A percentile compares a stretch with the other conserved stretches of the same genome.
Conservation (phyloP, 345 rosid species). For the Aurinia saxatilis region DNA sequence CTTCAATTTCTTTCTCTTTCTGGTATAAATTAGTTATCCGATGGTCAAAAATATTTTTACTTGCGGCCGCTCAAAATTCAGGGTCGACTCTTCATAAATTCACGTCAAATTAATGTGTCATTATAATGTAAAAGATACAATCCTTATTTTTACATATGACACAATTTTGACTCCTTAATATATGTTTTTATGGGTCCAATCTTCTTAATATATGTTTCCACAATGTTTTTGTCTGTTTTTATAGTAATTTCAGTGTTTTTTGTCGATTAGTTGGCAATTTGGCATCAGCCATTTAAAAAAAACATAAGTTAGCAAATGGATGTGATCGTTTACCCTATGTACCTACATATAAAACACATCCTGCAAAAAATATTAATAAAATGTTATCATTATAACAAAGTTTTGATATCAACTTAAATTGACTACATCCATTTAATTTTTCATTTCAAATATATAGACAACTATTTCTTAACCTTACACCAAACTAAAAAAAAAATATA, state of each 20-base stretch:
- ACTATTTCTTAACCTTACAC: slow-evolving; percentile 15
- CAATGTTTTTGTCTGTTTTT: background rate
- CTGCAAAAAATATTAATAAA: background rate
- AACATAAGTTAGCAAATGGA: slow-evolving; percentile 15
- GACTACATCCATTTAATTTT: slow-evolving; percentile 22
- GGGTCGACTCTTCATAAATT: too few relatives aligned
- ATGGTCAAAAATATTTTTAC: too few relatives aligned
- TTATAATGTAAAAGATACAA: background rate
- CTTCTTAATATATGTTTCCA: background rate
- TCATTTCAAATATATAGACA: background rate
- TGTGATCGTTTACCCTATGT: slow-evolving; percentile 10
- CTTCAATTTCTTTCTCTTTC: too few relatives aligned
- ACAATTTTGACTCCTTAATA: background rate
- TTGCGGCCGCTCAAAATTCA: too few relatives aligned
- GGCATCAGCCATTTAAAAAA: slow-evolving; percentile 15
- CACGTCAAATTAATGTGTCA: background rate
- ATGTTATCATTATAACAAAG: background rate
- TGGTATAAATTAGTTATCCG: too few relatives aligned
- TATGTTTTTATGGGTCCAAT: too few relatives aligned
- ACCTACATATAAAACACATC: background rate
- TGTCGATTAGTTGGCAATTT: slow-evolving; percentile 8
- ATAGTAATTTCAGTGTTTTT: too few relatives aligned
- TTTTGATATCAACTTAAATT: slow-evolving; percentile 11
- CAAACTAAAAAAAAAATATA: background rate
- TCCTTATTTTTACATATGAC: background rate